Percentiles rank a stretch among this genome's conserved stretches.
Evolutionary conservation across 129 eudicot species (phyloP).

Genomic region (Ambrosia artemisiifolia): DNA sequence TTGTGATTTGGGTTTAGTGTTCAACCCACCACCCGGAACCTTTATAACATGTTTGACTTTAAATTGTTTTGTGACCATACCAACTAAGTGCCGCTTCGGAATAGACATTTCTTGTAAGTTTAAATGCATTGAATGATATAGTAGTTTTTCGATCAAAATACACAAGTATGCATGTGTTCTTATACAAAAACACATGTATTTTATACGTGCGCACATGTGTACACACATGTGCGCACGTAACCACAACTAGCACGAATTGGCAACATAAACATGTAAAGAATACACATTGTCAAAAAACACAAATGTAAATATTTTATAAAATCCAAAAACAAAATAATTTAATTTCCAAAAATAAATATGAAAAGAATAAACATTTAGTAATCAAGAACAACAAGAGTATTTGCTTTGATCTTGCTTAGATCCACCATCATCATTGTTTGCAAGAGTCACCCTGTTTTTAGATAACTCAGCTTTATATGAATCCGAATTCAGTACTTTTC

Average conservation of each 20-base stretch:
- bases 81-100: no score
- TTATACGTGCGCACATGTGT: neutral
- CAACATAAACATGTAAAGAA: slow-evolving; percentile 12
- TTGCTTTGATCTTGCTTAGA: slow-evolving; percentile 38
- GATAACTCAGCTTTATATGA: slow-evolving; percentile 81
- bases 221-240: neutral
- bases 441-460: slow-evolving; percentile 66
- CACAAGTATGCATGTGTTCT: neutral
- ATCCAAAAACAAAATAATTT: slow-evolving; percentile 34
- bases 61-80: no score
- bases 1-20: no score
- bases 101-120: no score
- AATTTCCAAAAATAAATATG: slow-evolving; percentile 9
- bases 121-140: no score
- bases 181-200: neutral
- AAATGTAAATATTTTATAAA: slow-evolving; percentile 9
- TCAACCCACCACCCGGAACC: no score
- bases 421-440: slow-evolving; percentile 37
- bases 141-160: neutral
- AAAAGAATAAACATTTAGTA: slow-evolving; percentile 7
- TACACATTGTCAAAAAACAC: slow-evolving; percentile 9
- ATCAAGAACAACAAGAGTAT: slow-evolving; percentile 70
- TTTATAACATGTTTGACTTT: no score
- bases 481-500: slow-evolving; percentile 81
- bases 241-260: neutral